Percentiles rank a stretch among this genome's conserved stretches.
Conservation (phyloP, 2,329 filamentous ascomycete species). For the Thielaviopsis euricoi region DNA sequence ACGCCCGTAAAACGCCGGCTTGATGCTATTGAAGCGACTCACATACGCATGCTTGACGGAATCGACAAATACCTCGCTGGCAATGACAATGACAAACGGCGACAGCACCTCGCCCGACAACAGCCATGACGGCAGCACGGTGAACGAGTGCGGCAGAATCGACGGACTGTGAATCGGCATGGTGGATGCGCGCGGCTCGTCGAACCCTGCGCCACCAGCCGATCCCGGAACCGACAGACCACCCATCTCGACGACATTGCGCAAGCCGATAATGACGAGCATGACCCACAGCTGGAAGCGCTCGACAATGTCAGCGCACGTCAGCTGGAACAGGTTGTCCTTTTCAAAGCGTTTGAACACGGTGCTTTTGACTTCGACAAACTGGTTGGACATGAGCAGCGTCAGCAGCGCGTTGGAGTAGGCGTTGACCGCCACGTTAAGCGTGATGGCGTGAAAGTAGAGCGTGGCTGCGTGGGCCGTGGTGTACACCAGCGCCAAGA, state of each 20-base stretch:
- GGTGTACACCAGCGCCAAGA: slow-evolving; percentile 74
- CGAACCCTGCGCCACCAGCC: slow-evolving; percentile 21
- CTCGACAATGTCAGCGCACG: slow-evolving; percentile 92
- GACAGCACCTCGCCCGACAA: slow-evolving; percentile 72
- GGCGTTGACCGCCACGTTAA: slow-evolving; percentile 96
- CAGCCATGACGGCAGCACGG: slow-evolving; percentile 64
- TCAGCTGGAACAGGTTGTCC: slow-evolving; percentile 90
- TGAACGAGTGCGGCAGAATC: slow-evolving; percentile 82
- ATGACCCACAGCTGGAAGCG: slow-evolving; percentile 96
- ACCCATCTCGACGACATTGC: slow-evolving; percentile 91
- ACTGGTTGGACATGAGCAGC: slow-evolving; percentile 88
- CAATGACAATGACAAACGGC: slow-evolving; percentile 84
- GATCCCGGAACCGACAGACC: slow-evolving; percentile 51
- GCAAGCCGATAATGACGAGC: slow-evolving; percentile 86
- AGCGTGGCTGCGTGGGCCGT: slow-evolving; percentile 72
- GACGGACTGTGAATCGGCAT: slow-evolving; percentile 50
- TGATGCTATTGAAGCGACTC: slow-evolving; percentile 95
- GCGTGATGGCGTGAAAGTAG: slow-evolving; percentile 93
- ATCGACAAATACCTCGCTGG: slow-evolving; percentile 92
- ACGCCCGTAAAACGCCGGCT: slow-evolving; percentile 72
- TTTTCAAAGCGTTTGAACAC: slow-evolving; percentile 99
- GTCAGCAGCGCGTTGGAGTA: slow-evolving; percentile 94
- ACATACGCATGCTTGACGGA: slow-evolving; percentile 97
- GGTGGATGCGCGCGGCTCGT: slow-evolving; percentile 15
- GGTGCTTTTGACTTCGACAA: slow-evolving; percentile 95